Conservation (phyloP, 2,329 filamentous ascomycete species). For the Aspergillus brasiliensis region DNA sequence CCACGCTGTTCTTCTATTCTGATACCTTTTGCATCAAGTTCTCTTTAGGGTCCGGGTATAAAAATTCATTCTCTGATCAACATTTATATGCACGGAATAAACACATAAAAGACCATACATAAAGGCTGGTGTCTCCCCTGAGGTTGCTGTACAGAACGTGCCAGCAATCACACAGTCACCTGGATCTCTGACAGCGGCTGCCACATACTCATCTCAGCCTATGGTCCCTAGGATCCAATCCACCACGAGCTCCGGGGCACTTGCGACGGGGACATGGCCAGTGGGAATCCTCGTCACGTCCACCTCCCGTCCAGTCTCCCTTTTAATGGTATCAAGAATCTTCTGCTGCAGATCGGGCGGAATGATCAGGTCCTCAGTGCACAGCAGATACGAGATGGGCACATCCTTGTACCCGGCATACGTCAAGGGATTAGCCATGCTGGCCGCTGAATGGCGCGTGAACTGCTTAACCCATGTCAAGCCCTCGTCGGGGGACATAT, state of each 20-base stretch:
- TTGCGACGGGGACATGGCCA: neutral
- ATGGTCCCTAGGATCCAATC: neutral
- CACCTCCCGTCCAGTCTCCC: neutral
- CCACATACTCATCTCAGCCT: neutral
- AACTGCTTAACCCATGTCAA: neutral
- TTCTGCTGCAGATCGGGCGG: neutral
- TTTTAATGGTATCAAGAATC: neutral
- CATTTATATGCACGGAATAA: no score
- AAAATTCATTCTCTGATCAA: no score
- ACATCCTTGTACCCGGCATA: conserved; percentile 1
- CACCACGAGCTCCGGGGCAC: neutral
- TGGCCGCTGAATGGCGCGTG: neutral
- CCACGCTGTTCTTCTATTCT: no score
- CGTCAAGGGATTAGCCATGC: neutral
- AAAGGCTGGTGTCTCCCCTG: no score
- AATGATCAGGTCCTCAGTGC: neutral
- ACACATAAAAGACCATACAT: no score
- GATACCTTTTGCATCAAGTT: no score
- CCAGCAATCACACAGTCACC: no score
- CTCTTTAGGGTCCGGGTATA: no score
- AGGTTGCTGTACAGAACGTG: no score
- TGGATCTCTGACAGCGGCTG: no score
- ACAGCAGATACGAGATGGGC: conserved; percentile 1
- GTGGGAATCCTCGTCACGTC: conserved; percentile 1
- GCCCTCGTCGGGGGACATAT: neutral